Percentiles rank a stretch among this genome's conserved stretches.
phyloP scores from a whole-genome alignment of 192 early-diverging fungal species.

The Coemansia sp. region DNA sequence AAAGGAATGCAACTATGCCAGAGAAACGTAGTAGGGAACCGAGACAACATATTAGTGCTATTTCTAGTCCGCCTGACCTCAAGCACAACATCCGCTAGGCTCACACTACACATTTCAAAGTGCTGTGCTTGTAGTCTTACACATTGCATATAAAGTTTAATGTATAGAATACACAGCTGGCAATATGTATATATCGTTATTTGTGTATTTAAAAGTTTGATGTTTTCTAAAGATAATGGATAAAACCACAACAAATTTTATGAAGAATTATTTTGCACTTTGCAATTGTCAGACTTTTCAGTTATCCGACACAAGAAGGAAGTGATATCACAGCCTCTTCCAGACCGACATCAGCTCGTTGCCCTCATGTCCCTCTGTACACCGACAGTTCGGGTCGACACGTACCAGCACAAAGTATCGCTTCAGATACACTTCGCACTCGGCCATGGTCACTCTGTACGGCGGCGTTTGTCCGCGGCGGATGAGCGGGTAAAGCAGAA shows the following conservation, averaged over 20 bases:
- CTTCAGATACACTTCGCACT: conserved; percentile 41
- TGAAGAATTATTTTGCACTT: too few species aligned
- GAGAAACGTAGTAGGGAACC: not conserved
- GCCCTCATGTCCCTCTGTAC: conserved; percentile 44
- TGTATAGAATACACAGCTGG: too few species aligned
- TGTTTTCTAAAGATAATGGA: too few species aligned
- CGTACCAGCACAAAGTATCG: conserved; percentile 50
- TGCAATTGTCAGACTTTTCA: too few species aligned
- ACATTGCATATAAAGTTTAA: not conserved
- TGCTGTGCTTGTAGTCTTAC: not conserved
- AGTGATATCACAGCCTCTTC: conserved; percentile 25
- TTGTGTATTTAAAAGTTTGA: too few species aligned
- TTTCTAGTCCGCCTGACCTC: conserved; percentile 28
- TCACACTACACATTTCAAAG: not conserved
- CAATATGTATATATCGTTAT: too few species aligned
- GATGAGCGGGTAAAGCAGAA: conserved; percentile 45
- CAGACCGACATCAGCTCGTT: conserved; percentile 49
- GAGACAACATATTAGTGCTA: not conserved
- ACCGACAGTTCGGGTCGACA: conserved; percentile 45
- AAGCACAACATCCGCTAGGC: conserved; percentile 24
- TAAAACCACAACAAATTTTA: too few species aligned
- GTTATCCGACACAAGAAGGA: too few species aligned
- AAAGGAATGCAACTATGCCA: not conserved
- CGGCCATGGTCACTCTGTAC: conserved; percentile 44
- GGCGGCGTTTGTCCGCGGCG: conserved; percentile 34